A percentile compares a stretch with the other conserved stretches of the same genome.
These are phyloP conservation scores for Hapsidospora chrysogenum DNA, from an alignment of 495 filamentous ascomycete genomes.

Conservation along the genomic window DNA sequence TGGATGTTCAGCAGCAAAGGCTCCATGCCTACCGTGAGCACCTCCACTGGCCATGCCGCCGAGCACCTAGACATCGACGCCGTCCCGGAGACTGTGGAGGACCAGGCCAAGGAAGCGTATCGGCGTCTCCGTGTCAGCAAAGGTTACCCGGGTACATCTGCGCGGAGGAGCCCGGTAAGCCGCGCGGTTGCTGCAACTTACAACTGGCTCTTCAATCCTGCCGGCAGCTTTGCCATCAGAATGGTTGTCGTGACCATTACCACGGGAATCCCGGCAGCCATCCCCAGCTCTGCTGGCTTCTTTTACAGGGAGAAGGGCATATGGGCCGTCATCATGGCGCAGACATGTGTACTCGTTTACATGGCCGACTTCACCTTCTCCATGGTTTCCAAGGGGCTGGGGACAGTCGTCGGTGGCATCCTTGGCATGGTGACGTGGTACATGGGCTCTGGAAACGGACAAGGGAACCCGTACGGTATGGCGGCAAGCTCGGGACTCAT, in stretches of 20 bases:
- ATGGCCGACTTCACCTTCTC: constrained; percentile 29
- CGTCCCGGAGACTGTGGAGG: too few relatives aligned
- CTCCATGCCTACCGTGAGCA: background rate
- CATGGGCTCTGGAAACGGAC: constrained; percentile 24
- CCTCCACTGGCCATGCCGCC: background rate
- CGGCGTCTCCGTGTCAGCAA: background rate
- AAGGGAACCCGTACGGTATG: constrained; percentile 25
- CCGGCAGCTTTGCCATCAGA: background rate
- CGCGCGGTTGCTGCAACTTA: background rate
- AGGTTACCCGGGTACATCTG: background rate
- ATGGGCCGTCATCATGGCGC: constrained; percentile 30
- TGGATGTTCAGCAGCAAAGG: background rate
- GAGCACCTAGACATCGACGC: background rate
- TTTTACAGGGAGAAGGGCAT: constrained; percentile 28
- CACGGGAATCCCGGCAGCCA: constrained; percentile 19
- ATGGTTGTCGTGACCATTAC: constrained; percentile 1
- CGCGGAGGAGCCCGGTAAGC: background rate
- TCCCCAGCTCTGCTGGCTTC: constrained; percentile 24
- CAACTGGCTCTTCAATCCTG: constrained; percentile 1
- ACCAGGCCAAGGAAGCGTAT: background rate
- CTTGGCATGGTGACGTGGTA: constrained; percentile 27
- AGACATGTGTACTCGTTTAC: constrained; percentile 24
- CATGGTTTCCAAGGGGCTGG: constrained; percentile 14
- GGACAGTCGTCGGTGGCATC: constrained; percentile 22
- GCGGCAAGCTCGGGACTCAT: constrained; percentile 19